Evolutionary conservation across 257 asterid genomes (phyloP), one percentile per base, ranked within the genome.

Genomic region (Leptodermis oblonga): DNA sequence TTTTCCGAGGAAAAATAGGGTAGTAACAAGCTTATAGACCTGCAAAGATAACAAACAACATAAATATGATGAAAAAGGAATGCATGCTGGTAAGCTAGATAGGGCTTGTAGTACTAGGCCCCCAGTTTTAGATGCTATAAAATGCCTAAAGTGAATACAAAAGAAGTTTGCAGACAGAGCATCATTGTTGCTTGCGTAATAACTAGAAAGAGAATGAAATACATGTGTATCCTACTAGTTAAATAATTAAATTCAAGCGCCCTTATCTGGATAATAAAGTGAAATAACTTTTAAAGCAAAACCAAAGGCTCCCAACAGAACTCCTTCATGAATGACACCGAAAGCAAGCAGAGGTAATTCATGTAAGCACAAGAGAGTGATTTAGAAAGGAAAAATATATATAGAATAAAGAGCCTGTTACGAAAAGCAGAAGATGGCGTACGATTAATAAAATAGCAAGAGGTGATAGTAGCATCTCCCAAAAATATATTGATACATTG

Each of bases 21-120:
- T 87, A 48, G 99, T 82, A 39, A 94, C 55, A 68, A 89, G 82
- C 58, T 95, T 86, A 92, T 96, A 87, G 68, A 91, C 84, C 99
- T 94, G 88, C 65, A 39, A 75, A 70, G 41, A 66, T 73, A 62
- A 41, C 34, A 61, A 14, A 46, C 18, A 42, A 33, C 17, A 45
- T 10, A 6, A 36, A 43, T 46, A 67, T 15, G 11, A 42, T 41
- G 34, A 26, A 54, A n/a, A 70, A 43, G 12, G 68, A 37, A 22
- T 14, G 26, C 31, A 18, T 33, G 51, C 22, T 33, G 5, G 41
- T 26, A 48, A 51, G 52, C 28, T 15, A 20, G 43, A 55, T 41
- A 22, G 26, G 68, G 46, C 10, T 33, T 3, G 22, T 36, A 28
- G 25, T 30, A 5, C 43, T 49, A 12, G 49, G 12, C 39, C 56